phyloP scores from a whole-genome alignment of 225 moss, liverwort and hornwort genomes.

The Lunularia cruciata region DNA sequence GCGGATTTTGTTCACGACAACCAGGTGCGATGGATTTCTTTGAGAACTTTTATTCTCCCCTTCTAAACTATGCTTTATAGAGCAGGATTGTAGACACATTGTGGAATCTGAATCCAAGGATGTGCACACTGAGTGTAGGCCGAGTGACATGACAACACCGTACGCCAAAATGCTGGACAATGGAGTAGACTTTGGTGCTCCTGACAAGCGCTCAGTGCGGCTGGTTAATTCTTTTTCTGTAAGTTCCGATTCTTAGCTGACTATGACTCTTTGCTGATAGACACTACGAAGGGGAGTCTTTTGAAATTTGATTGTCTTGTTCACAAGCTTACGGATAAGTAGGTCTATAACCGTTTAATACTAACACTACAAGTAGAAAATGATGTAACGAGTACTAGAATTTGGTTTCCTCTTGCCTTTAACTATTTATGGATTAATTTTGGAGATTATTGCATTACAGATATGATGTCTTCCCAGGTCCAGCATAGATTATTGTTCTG shows the following conservation, averaged over 20 bases:
- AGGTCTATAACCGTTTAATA: too few relatives aligned
- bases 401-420: too few relatives aligned
- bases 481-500: too few relatives aligned
- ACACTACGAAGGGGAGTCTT: too few relatives aligned
- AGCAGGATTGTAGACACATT: neutral
- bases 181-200: slow-evolving; percentile 87
- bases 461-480: too few relatives aligned
- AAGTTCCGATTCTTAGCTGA: slow-evolving; percentile 16
- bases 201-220: slow-evolving; percentile 86
- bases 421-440: too few relatives aligned
- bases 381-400: too few relatives aligned
- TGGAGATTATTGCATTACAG: too few relatives aligned
- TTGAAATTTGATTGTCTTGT: too few relatives aligned
- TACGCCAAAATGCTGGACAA: slow-evolving; percentile 82
- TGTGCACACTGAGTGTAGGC: slow-evolving; percentile 26
- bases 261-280: too few relatives aligned
- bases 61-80: neutral
- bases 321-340: too few relatives aligned
- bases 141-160: slow-evolving; percentile 79
- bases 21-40: slow-evolving; percentile 33
- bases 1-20: slow-evolving; percentile 74
- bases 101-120: neutral
- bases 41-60: neutral
- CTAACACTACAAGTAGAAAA: too few relatives aligned
- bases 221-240: slow-evolving; percentile 87